Conservation (phyloP, 441 rosid genomes). For the Erodium texanum region DNA sequence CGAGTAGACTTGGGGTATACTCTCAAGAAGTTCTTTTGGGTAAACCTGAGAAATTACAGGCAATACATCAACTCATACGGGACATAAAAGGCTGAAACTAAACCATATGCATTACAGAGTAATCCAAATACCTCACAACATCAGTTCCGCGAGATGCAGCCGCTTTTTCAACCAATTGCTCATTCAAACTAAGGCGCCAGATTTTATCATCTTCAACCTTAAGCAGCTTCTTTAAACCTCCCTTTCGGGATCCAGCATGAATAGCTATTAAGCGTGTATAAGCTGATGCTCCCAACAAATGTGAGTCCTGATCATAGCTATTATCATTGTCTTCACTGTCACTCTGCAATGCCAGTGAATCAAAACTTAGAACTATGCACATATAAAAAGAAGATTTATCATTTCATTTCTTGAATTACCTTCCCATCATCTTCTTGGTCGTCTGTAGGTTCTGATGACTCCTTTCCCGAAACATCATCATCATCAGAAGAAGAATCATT, state of each 20-base stretch:
- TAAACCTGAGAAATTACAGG: conserved; percentile 38
- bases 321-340: conserved; percentile 17
- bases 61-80: neutral
- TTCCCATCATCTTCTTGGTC: conserved; percentile 18
- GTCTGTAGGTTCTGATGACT: conserved; percentile 37
- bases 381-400: neutral
- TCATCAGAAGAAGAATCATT: conserved; percentile 26
- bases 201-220: conserved; percentile 33
- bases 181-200: conserved; percentile 67
- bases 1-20: conserved; percentile 81
- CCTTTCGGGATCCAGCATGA: conserved; percentile 85
- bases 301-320: conserved; percentile 42
- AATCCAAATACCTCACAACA: conserved; percentile 50
- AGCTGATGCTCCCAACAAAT: conserved; percentile 34
- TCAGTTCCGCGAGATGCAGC: conserved; percentile 46
- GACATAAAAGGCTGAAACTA: neutral
- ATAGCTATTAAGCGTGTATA: conserved; percentile 73
- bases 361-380: conserved; percentile 11
- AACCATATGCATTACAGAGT: neutral
- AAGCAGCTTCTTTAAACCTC: conserved; percentile 58
- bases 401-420: conserved; percentile 32
- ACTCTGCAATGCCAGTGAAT: conserved; percentile 33
- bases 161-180: conserved; percentile 68
- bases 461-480: conserved; percentile 66
- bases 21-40: conserved; percentile 72